These are phyloP conservation scores for Ogataea angusta DNA, from an alignment of 805 yeast species.

Conservation along the genomic window DNA sequence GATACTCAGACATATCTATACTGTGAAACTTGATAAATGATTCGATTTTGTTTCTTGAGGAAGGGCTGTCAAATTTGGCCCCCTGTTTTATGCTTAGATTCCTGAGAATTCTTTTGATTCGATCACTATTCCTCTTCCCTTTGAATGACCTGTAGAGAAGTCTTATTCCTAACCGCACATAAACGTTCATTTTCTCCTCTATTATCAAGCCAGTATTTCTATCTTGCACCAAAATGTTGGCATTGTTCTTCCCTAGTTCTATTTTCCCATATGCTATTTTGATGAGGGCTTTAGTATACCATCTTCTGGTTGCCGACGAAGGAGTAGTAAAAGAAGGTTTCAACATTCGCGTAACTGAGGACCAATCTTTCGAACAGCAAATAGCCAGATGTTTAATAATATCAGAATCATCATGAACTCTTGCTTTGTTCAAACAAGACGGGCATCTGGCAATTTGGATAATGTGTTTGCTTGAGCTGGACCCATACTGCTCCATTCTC, in stretches of 20 bases:
- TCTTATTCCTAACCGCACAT: constrained; percentile 84
- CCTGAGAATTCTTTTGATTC: constrained; percentile 58
- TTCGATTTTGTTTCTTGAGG: constrained; percentile 62
- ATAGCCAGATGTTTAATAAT: constrained; percentile 84
- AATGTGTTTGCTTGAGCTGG: constrained; percentile 31
- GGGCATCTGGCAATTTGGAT: constrained; percentile 76
- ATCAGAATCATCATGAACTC: constrained; percentile 58
- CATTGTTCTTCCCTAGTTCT: constrained; percentile 83
- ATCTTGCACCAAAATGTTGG: constrained; percentile 92
- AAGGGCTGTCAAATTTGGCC: constrained; percentile 68
- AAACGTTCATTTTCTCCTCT: constrained; percentile 90
- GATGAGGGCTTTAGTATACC: constrained; percentile 82
- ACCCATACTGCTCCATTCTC: constrained; percentile 8
- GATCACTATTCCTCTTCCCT: constrained; percentile 39
- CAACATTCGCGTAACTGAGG: constrained; percentile 58
- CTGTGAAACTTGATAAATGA: constrained; percentile 81
- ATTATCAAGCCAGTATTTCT: constrained; percentile 81
- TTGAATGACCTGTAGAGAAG: constrained; percentile 73
- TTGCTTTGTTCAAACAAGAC: constrained; percentile 59
- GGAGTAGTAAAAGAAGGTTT: constrained; percentile 73
- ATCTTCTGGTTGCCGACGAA: constrained; percentile 76
- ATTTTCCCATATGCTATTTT: constrained; percentile 88
- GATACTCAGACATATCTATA: constrained; percentile 71
- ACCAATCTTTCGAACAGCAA: constrained; percentile 78
- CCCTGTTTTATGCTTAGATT: constrained; percentile 81